Base-by-base conservation (phyloP, 805 yeast species). In the Starmerella kuoi region DNA sequence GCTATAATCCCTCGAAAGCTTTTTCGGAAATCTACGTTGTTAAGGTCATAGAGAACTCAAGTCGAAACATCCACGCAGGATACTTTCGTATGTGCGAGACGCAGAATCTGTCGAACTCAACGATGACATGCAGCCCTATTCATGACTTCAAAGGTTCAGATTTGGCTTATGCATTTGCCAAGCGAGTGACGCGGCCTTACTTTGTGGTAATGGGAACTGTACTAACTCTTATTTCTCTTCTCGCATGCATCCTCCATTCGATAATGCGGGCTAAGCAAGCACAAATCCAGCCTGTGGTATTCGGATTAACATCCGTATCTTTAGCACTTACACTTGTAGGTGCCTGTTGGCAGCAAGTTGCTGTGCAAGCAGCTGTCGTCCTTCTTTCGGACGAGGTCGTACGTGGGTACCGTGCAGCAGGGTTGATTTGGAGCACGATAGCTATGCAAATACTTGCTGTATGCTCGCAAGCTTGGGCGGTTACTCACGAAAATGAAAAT, bases 281-380 rank as follows among this genome's bases (percentile, higher is more conserved):
- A 9, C 33, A 7, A 4, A 26, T 27, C 9, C 7, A 15, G 21
- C 31, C 20, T 7, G 8, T 15, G 8, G 35, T 27, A 4, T 18
- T 40, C 6, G 27, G 19, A 8, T 12, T 36, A 5, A 18, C 45
- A 5, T 26, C 27, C 5, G 20, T 33, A 11, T 23, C 48, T 11
- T 40, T 45, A 35, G 38, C 24, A 9, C 38, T 40, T 24, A 25
- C 45, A 5, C 22, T 39, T 14, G 31, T 49, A 5, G 35, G 51
- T 5, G 51, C 51, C 4, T 41, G 45, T 15, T 51, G 54, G 54
- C 54, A 51, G 38, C 50, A 51, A 35, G 53, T 49, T 1, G 54
- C 53, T 2, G 53, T 45, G 3, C 51, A 51, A 14, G 40, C 49
- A 11, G 51, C 51, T 6, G 41, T 44, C 5, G 37, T 30, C 5